These are phyloP conservation scores for Trametes sp. DNA, from an alignment of 1,284 basidiomycete genomes.

Conservation along the genomic window DNA sequence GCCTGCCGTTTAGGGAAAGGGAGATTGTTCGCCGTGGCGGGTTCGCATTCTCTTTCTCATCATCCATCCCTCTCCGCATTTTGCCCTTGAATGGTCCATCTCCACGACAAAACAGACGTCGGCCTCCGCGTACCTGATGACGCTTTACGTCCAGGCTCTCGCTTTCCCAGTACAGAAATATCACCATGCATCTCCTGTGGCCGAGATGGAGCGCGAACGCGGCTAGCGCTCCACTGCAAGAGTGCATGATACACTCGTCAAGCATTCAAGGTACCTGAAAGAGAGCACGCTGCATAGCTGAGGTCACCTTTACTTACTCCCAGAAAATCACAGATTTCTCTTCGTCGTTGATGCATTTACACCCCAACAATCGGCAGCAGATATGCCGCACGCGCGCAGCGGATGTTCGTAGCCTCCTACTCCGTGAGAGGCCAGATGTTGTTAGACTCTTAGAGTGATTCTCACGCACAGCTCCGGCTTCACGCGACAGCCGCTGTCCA, in stretches of 20 bases:
- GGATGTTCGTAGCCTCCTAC: not conserved
- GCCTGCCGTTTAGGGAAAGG: slow-evolving; percentile 6
- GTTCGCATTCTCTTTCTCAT: slow-evolving; percentile 7
- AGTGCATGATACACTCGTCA: no score
- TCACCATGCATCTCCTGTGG: not conserved
- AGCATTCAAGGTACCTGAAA: not conserved
- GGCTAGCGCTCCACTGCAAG: not conserved
- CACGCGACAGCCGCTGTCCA: slow-evolving; percentile 19
- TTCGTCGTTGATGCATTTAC: no score
- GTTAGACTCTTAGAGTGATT: not conserved
- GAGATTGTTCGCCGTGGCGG: slow-evolving; percentile 3
- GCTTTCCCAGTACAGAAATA: not conserved
- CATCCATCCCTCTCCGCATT: slow-evolving; percentile 2
- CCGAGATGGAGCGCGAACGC: slow-evolving; percentile 8
- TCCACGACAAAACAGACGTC: slow-evolving; percentile 8
- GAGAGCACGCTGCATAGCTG: not conserved
- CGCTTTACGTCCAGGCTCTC: not conserved
- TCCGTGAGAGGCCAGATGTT: not conserved
- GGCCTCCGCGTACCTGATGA: slow-evolving; percentile 10
- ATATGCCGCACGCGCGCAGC: not conserved
- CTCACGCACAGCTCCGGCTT: slow-evolving; percentile 17
- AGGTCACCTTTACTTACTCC: no score
- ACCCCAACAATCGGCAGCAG: slow-evolving; percentile 2
- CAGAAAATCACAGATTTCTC: no score
- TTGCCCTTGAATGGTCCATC: not conserved